Conservation (phyloP, 352 stramenopile species). For the Saprolegnia diclina region DNA sequence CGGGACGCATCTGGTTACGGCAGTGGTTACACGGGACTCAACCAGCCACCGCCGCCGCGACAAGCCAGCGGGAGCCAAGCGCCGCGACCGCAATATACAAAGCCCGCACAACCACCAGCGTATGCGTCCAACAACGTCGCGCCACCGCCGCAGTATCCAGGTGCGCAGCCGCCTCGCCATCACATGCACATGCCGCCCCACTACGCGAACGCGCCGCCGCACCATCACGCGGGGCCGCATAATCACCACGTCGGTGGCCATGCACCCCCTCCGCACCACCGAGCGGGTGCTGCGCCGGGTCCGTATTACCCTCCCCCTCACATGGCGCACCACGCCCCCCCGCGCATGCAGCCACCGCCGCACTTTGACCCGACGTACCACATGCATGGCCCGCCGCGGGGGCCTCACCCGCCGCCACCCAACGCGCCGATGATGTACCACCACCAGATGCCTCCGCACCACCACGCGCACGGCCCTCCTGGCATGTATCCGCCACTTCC, state of each 20-base stretch:
- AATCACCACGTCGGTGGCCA: not conserved
- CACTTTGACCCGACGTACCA: not conserved
- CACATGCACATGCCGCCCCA: not conserved
- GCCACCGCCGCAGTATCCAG: not conserved
- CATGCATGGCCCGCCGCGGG: not conserved
- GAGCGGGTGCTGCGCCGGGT: not conserved
- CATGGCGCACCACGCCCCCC: not conserved
- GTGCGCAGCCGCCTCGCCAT: not conserved
- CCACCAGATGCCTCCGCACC: slow-evolving; percentile 7
- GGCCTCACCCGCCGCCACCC: not conserved
- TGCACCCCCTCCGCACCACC: not conserved
- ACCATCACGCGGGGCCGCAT: not conserved
- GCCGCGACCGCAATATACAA: not conserved
- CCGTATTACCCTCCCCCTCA: not conserved
- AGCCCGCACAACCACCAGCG: not conserved
- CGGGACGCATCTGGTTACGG: no score
- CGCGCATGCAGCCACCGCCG: not conserved
- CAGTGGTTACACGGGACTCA: no score
- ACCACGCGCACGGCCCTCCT: not conserved
- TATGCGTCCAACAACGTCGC: not conserved
- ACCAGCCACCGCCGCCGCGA: no score
- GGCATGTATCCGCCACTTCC: slow-evolving; percentile 15
- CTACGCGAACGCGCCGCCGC: no score
- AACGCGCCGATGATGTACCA: slow-evolving; percentile 4
- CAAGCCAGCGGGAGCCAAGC: no score